Conservation (phyloP, 2,329 filamentous ascomycete genomes). For the Arthrobotrys pseudoclavata region DNA sequence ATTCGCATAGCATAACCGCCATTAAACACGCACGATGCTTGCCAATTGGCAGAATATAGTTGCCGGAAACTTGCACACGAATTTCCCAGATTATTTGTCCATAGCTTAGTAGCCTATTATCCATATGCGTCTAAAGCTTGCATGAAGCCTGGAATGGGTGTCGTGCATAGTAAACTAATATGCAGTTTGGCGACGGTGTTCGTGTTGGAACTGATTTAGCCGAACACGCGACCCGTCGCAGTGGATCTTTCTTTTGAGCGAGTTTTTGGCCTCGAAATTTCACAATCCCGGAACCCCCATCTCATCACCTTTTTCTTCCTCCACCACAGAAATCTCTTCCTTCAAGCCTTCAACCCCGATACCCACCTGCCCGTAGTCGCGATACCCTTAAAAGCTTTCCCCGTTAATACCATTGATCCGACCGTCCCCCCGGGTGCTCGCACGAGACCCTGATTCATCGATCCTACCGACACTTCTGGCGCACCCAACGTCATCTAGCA, state of each 20-base stretch:
- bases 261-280: conserved; percentile 51
- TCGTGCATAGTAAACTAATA: conserved; percentile 6
- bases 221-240: conserved; percentile 50
- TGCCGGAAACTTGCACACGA: background rate
- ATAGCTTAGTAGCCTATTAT: background rate
- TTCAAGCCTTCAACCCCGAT: background rate
- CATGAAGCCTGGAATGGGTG: background rate
- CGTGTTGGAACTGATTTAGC: conserved; percentile 43
- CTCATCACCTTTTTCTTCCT: conserved; percentile 31
- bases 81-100: conserved; percentile 8
- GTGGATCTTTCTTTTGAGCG: conserved; percentile 25
- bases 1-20: conserved; percentile 15
- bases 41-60: conserved; percentile 19
- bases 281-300: conserved; percentile 40
- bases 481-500: conserved; percentile 27
- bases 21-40: conserved; percentile 23
- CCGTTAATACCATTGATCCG: conserved; percentile 6
- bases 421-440: conserved; percentile 27
- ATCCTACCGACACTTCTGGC: conserved; percentile 28
- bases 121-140: background rate
- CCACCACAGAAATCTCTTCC: background rate
- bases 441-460: conserved; percentile 44
- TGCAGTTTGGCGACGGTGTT: conserved; percentile 9
- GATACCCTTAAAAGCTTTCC: background rate
- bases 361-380: conserved; percentile 2